Percentiles rank a stretch among this genome's conserved stretches.
Evolutionary conservation across 2,329 filamentous ascomycete genomes (phyloP).

Genomic region (Thielaviopsis musarum): DNA sequence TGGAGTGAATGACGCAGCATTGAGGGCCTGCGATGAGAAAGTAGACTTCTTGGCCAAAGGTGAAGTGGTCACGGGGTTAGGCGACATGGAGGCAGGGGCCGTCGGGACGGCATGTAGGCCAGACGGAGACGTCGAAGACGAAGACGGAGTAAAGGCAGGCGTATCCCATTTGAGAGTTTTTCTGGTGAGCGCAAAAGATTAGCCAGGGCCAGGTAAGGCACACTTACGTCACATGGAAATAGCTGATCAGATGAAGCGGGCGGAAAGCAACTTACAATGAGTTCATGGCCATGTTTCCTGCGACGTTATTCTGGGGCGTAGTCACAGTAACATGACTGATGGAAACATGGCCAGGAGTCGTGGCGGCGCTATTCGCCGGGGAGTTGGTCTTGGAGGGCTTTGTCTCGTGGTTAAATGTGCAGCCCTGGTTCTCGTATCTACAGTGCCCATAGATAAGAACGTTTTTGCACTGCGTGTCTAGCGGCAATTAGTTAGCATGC

Average conservation of each 20-base stretch:
- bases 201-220: not conserved
- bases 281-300: constrained; percentile 1
- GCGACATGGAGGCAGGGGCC: constrained; percentile 1
- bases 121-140: constrained; percentile 11
- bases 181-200: not conserved
- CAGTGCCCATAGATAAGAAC: constrained; percentile 88
- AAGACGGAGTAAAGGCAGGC: constrained; percentile 72
- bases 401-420: constrained; percentile 72
- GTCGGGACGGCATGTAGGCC: constrained; percentile 9
- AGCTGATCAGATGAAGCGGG: not conserved
- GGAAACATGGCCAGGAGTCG: constrained; percentile 9
- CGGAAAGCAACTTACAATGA: not conserved
- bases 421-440: constrained; percentile 80
- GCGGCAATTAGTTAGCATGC: not conserved
- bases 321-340: constrained; percentile 11
- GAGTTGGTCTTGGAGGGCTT: constrained; percentile 26
- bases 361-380: not conserved
- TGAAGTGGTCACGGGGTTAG: constrained; percentile 9
- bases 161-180: constrained; percentile 70
- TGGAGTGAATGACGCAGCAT: constrained; percentile 71
- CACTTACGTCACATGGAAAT: not conserved
- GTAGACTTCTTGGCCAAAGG: constrained; percentile 44
- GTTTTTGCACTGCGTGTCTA: constrained; percentile 76
- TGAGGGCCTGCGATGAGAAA: constrained; percentile 82
- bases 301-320: not conserved